A percentile compares a stretch with the other conserved stretches of the same genome.
Conservation (phyloP, 2,329 filamentous ascomycete species). For the Ophiostoma angusticollis region DNA sequence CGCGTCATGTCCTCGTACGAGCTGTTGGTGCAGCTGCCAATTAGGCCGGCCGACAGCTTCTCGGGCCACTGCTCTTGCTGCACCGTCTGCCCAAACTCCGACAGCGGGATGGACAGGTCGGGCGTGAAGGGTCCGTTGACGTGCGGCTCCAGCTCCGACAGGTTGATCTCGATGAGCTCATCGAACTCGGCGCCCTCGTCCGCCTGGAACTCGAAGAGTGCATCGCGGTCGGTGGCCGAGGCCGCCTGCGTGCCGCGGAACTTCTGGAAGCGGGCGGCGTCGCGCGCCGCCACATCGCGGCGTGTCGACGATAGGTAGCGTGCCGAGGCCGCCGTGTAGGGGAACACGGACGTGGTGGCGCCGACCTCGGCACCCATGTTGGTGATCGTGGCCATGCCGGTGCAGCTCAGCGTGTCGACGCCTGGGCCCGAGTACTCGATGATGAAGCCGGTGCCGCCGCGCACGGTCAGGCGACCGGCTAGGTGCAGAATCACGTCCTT, state of each 20-base stretch:
- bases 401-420: constrained; percentile 77
- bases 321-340: constrained; percentile 71
- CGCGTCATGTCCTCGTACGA: constrained; percentile 98
- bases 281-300: constrained; percentile 54
- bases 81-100: constrained; percentile 75
- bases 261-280: constrained; percentile 47
- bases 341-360: constrained; percentile 92
- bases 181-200: constrained; percentile 81
- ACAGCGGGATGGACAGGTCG: constrained; percentile 85
- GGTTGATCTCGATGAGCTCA: constrained; percentile 77
- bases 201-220: constrained; percentile 54
- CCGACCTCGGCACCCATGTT: constrained; percentile 88
- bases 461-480: constrained; percentile 79
- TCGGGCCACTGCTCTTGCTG: constrained; percentile 80
- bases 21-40: constrained; percentile 97
- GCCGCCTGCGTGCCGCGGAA: constrained; percentile 31
- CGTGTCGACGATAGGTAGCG: constrained; percentile 82
- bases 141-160: constrained; percentile 82
- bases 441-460: constrained; percentile 86
- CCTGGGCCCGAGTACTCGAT: constrained; percentile 91
- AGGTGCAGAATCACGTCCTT: constrained; percentile 92
- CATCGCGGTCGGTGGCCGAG: constrained; percentile 26
- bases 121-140: constrained; percentile 97
- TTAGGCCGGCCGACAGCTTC: constrained; percentile 81
- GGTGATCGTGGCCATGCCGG: constrained; percentile 82